Percentiles rank a stretch among this genome's conserved stretches.
Conservation (phyloP, 768 basidiomycete genomes). For the Tulasnella sp. region DNA sequence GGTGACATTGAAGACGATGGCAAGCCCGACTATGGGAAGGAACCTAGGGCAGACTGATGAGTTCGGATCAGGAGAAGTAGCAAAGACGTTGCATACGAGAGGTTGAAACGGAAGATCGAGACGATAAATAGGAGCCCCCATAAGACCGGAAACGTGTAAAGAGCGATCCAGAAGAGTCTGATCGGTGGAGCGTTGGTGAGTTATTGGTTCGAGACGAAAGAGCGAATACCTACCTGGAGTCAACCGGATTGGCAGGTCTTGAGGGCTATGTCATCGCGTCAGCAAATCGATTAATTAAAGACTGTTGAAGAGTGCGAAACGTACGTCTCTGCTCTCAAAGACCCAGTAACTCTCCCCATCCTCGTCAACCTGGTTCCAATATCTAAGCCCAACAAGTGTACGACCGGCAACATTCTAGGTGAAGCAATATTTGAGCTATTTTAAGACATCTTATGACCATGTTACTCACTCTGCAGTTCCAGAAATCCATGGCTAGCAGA, state of each 20-base stretch:
- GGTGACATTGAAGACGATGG: conserved; percentile 90
- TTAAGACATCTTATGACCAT: background rate
- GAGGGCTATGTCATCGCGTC: conserved; percentile 47
- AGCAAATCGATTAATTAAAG: background rate
- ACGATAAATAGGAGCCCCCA: conserved; percentile 84
- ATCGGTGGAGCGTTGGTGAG: background rate
- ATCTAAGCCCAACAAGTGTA: conserved; percentile 85
- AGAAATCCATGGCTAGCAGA: conserved; percentile 93
- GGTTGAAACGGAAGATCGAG: conserved; percentile 76
- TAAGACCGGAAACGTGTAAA: conserved; percentile 79
- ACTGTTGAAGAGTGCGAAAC: conserved; percentile 22
- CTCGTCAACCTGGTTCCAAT: conserved; percentile 99
- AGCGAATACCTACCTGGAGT: conserved; percentile 53
- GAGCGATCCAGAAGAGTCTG: conserved; percentile 92
- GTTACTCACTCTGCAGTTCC: conserved; percentile 75
- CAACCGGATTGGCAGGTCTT: conserved; percentile 75
- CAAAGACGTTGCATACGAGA: conserved; percentile 62
- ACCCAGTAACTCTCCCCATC: conserved; percentile 97
- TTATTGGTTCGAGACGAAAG: background rate
- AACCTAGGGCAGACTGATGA: conserved; percentile 41
- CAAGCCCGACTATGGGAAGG: conserved; percentile 87
- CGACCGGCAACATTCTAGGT: conserved; percentile 86
- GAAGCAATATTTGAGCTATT: background rate
- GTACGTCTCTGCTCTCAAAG: conserved; percentile 90
- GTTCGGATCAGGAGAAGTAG: background rate